These are phyloP conservation scores for Gymnopus androsaceus DNA, from an alignment of 1,284 basidiomycete genomes.

Conservation along the genomic window DNA sequence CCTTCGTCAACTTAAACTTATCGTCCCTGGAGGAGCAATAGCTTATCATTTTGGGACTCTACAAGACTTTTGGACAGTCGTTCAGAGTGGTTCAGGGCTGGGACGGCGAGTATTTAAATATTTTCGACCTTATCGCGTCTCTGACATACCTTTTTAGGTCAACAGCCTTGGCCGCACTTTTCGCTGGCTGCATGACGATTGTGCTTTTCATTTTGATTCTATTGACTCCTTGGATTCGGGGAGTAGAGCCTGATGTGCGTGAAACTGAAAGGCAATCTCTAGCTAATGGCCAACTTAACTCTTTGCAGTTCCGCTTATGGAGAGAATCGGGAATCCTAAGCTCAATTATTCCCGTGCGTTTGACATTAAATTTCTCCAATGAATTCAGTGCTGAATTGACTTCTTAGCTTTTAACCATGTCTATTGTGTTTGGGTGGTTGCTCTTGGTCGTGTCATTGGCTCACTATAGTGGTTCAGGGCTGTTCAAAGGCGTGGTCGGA, in stretches of 20 bases:
- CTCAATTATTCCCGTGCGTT: conserved; percentile 53
- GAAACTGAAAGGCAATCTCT: background rate
- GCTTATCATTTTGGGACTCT: conserved; percentile 63
- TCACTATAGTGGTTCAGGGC: conserved; percentile 65
- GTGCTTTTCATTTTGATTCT: conserved; percentile 73
- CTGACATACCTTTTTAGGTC: conserved; percentile 38
- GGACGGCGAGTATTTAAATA: conserved; percentile 44
- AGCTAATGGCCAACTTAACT: background rate
- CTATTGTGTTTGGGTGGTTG: conserved; percentile 71
- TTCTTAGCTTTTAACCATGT: conserved; percentile 57
- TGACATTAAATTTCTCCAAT: background rate
- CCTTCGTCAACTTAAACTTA: conserved; percentile 64
- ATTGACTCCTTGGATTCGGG: conserved; percentile 61
- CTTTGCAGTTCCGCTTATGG: conserved; percentile 62
- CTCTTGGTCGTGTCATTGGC: conserved; percentile 61
- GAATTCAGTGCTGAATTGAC: conserved; percentile 4
- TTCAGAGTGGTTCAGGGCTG: conserved; percentile 43
- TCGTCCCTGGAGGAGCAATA: conserved; percentile 62
- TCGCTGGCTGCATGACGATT: conserved; percentile 59
- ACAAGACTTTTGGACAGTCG: conserved; percentile 45
- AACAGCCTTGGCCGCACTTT: conserved; percentile 49
- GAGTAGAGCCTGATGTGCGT: conserved; percentile 67
- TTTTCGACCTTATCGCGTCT: conserved; percentile 4
- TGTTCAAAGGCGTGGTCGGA: conserved; percentile 60
- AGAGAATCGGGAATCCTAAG: conserved; percentile 60